Percentiles rank a stretch among this genome's conserved stretches.
These are phyloP conservation scores for Moesziomyces globuligerus DNA, from an alignment of 1,284 basidiomycete genomes.

Conservation along the genomic window DNA sequence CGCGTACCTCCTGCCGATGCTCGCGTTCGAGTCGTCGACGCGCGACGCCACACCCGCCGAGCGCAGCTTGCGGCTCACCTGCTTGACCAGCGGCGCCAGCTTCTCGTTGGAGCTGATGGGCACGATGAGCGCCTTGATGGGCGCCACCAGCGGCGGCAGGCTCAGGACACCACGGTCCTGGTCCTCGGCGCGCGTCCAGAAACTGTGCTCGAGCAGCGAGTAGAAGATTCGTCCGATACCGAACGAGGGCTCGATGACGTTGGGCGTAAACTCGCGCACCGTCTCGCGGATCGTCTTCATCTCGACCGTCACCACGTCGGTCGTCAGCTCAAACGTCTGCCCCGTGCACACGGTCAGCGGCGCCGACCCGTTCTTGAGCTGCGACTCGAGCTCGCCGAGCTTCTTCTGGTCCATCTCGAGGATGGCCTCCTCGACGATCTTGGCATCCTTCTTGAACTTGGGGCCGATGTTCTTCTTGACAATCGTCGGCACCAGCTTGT, in stretches of 20 bases:
- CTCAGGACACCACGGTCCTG: slow-evolving; percentile 75
- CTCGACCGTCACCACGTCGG: slow-evolving; percentile 82
- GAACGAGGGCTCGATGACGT: slow-evolving; percentile 99
- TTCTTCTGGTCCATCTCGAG: slow-evolving; percentile 77
- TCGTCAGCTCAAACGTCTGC: slow-evolving; percentile 76
- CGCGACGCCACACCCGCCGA: slow-evolving; percentile 87
- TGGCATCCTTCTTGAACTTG: slow-evolving; percentile 86
- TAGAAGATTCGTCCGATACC: slow-evolving; percentile 97
- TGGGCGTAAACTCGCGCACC: slow-evolving; percentile 93
- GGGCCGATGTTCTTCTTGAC: slow-evolving; percentile 91
- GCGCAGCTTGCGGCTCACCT: slow-evolving; percentile 88
- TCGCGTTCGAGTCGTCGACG: slow-evolving; percentile 93
- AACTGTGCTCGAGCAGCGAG: slow-evolving; percentile 91
- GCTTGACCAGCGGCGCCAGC: slow-evolving; percentile 83
- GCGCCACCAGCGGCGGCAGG: slow-evolving; percentile 88
- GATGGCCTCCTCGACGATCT: slow-evolving; percentile 77
- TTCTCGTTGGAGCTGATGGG: slow-evolving; percentile 89
- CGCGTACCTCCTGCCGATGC: slow-evolving; percentile 95
- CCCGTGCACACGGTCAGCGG: slow-evolving; percentile 69
- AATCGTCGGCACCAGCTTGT: slow-evolving; percentile 80
- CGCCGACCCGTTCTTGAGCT: slow-evolving; percentile 76
- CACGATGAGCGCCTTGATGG: slow-evolving; percentile 95
- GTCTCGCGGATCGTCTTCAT: slow-evolving; percentile 89
- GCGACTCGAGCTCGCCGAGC: slow-evolving; percentile 77
- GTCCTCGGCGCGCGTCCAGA: slow-evolving; percentile 90